Evolutionary conservation across 1,139 yeast genomes (phyloP).

Genomic region (Nakaseomyces bracarensis): DNA sequence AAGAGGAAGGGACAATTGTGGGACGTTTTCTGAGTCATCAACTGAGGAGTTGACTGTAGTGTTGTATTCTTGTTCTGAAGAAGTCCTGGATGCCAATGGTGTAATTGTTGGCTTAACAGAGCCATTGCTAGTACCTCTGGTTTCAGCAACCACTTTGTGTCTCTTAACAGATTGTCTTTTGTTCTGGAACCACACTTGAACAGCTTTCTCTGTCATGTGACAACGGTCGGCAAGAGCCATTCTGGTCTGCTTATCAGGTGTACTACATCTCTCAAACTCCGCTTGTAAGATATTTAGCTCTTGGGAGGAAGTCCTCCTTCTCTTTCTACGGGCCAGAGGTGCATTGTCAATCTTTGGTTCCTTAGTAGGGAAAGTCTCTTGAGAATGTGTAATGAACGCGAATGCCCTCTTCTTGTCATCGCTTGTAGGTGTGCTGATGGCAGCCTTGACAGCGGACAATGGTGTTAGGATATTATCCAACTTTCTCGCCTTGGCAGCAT

Average conservation of each 20-base stretch:
- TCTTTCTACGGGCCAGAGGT: conserved; percentile 81
- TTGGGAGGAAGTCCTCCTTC: conserved; percentile 88
- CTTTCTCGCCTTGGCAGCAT: conserved; percentile 3
- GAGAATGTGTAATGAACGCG: conserved; percentile 89
- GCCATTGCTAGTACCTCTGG: conserved; percentile 1
- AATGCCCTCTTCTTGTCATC: conserved; percentile 42
- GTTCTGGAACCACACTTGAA: conserved; percentile 97
- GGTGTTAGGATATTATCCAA: conserved; percentile 21
- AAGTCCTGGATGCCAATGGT: conserved; percentile 11
- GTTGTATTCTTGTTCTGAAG: conserved; percentile 8
- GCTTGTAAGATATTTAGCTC: conserved; percentile 73
- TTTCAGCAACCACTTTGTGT: conserved; percentile 11
- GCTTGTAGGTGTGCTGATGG: conserved; percentile 19
- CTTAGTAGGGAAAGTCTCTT: conserved; percentile 71
- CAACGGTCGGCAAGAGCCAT: conserved; percentile 69
- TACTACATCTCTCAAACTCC: conserved; percentile 67
- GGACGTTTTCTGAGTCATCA: conserved; percentile 7
- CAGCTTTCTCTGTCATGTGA: conserved; percentile 92
- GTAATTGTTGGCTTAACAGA: conserved; percentile 7
- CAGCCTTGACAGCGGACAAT: conserved; percentile 23
- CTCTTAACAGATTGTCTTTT: conserved; percentile 75
- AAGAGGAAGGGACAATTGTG: conserved; percentile 4
- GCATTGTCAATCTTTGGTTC: conserved; percentile 86
- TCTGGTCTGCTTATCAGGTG: conserved; percentile 74
- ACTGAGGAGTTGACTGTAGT: neutral